Conservation (phyloP, 345 rosid genomes). For the Citrus trifoliata region DNA sequence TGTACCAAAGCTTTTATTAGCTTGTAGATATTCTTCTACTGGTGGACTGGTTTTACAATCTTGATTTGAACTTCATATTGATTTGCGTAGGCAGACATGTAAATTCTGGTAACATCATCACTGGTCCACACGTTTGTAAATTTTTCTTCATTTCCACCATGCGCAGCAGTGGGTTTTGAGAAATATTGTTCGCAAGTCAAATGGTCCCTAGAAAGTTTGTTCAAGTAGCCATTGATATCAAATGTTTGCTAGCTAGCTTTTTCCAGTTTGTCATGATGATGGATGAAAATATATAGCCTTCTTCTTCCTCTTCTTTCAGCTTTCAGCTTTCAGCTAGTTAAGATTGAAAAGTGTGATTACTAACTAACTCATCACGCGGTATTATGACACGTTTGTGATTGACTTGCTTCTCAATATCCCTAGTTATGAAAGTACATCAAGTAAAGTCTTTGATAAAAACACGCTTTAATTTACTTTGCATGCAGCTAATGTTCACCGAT, state of each 20-base stretch:
- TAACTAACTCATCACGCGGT: not conserved
- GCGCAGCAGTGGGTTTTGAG: not conserved
- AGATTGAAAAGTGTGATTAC: not conserved
- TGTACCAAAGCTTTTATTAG: no score
- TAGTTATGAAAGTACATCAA: not conserved
- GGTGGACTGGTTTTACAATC: no score
- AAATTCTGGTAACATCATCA: not conserved
- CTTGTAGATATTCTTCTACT: not conserved
- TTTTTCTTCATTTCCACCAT: not conserved
- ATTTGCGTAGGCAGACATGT: not conserved
- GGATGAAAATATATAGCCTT: not conserved
- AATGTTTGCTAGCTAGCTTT: not conserved
- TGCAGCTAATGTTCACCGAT: no score
- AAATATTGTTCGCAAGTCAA: not conserved
- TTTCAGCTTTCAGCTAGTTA: not conserved
- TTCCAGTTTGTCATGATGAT: not conserved
- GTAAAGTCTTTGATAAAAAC: no score
- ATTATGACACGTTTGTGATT: not conserved
- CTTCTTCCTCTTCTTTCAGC: not conserved
- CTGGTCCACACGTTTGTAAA: not conserved
- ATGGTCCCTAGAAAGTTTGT: not conserved
- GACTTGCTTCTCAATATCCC: not conserved
- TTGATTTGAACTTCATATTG: not conserved
- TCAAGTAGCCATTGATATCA: not conserved
- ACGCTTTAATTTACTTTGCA: no score